Conservation (phyloP, 2,329 filamentous ascomycete species). For the Colletotrichum filicis region DNA sequence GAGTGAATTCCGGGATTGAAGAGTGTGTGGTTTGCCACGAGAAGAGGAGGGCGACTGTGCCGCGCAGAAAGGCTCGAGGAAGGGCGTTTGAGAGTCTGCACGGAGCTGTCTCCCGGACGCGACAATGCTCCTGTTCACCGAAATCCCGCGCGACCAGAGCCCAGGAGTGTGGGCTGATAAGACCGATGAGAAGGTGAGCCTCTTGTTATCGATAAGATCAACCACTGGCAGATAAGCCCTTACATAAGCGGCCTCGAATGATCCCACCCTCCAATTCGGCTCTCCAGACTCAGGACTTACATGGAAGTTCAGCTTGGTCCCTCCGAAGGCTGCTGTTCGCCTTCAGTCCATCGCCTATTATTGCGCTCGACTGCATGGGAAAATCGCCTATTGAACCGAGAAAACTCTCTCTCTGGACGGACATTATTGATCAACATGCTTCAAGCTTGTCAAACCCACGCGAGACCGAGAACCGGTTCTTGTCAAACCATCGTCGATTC, state of each 20-base stretch:
- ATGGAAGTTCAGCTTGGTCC: neutral
- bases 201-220: neutral
- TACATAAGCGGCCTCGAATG: conserved; percentile 6
- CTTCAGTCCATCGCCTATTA: neutral
- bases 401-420: neutral
- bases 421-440: neutral
- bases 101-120: conserved; percentile 18
- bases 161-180: neutral
- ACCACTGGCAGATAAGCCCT: neutral
- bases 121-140: neutral
- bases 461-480: neutral
- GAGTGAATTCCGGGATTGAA: neutral
- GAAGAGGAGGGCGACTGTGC: neutral
- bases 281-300: neutral
- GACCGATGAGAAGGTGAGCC: neutral
- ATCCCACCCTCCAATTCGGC: conserved; percentile 2
- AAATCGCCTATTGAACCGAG: neutral
- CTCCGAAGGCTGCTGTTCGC: neutral
- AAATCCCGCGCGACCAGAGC: conserved; percentile 12
- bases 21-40: neutral
- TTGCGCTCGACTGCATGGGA: neutral
- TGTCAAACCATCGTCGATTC: neutral
- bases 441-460: conserved; percentile 11
- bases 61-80: neutral
- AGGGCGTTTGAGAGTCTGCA: conserved; percentile 28